Conservation (phyloP, 306 rosid species). For the Cicer judaicum region DNA sequence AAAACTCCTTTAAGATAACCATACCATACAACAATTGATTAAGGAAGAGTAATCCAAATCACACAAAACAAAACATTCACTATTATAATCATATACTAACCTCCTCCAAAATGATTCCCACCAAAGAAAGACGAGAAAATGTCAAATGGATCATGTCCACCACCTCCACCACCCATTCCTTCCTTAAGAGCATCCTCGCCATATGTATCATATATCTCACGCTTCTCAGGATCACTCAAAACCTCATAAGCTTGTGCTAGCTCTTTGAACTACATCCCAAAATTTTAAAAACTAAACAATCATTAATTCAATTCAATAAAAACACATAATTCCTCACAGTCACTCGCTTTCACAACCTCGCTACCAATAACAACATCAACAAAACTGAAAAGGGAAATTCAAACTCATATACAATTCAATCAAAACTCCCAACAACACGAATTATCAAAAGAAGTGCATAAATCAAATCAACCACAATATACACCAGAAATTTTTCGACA, state of each 20-base stretch:
- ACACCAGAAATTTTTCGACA: not conserved
- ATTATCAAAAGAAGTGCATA: not conserved
- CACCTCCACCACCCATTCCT: slow-evolving; percentile 97
- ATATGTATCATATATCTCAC: slow-evolving; percentile 87
- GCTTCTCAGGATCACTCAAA: slow-evolving; percentile 91
- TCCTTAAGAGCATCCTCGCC: slow-evolving; percentile 98
- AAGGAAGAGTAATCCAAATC: not conserved
- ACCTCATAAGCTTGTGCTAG: slow-evolving; percentile 95
- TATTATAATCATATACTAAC: slow-evolving; percentile 27
- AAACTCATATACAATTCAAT: not conserved
- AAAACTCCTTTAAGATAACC: slow-evolving; percentile 12
- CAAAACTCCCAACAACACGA: not conserved
- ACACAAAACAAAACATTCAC: not conserved
- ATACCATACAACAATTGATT: not conserved
- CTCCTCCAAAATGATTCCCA: slow-evolving; percentile 66
- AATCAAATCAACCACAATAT: not conserved
- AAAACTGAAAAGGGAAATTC: not conserved
- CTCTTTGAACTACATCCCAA: slow-evolving; percentile 73
- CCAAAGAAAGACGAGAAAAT: slow-evolving; percentile 94
- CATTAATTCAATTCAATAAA: not conserved
- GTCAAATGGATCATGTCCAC: slow-evolving; percentile 93
- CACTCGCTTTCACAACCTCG: not conserved
- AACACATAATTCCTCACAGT: not conserved
- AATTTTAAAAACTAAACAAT: not conserved
- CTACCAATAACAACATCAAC: not conserved